Evolutionary conservation across 805 yeast genomes (phyloP), one percentile per base, ranked within the genome.

Genomic region (Groenewaldozyma salmanticensis): DNA sequence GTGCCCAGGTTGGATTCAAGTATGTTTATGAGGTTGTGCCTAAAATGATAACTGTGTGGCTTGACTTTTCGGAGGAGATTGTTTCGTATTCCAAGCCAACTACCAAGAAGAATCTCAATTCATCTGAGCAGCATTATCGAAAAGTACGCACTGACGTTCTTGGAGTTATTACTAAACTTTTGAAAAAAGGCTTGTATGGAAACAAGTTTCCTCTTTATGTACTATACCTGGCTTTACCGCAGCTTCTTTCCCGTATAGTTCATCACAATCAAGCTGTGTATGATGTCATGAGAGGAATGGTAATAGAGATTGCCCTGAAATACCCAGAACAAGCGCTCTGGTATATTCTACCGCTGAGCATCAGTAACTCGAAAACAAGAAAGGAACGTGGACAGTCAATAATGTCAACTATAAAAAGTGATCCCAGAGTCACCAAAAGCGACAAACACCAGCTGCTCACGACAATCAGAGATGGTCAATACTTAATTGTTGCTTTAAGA

Each of bases 271-370:
- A 61, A 1, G 64, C 67, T 0, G 77, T 92, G 0, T 72, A 70
- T 21, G 69, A 67, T 1, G 60, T 78, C 17, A 67, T 92, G 13
- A 59, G 71, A 39, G 60, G 65, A n/a, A 73, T 90, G 18, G 64
- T 88, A 7, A 62, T 72, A 11, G 61, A 67, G 11, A 68, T 90
- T 9, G 68, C 81, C 0, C 61, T 63, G 22, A 67, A 72, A 19
- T 92, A 86, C 56, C 95, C 96, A 0, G 72, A 75, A 15, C 90
- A 85, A 46, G 76, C 88, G 17, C 64, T 92, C n/a, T 92, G 96
- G 94, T 75, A 81, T 7, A 75, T 84, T 1, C 65, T 82, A 31
- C 79, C 90, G 0, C 79, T 84, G 48, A 64, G 70, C 3, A 77
- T 79, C 41, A 84, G 95, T 0, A 65, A 62, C 1, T 67, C 70